Base-by-base conservation (phyloP, 768 basidiomycete genomes). In the Russula earlei region DNA sequence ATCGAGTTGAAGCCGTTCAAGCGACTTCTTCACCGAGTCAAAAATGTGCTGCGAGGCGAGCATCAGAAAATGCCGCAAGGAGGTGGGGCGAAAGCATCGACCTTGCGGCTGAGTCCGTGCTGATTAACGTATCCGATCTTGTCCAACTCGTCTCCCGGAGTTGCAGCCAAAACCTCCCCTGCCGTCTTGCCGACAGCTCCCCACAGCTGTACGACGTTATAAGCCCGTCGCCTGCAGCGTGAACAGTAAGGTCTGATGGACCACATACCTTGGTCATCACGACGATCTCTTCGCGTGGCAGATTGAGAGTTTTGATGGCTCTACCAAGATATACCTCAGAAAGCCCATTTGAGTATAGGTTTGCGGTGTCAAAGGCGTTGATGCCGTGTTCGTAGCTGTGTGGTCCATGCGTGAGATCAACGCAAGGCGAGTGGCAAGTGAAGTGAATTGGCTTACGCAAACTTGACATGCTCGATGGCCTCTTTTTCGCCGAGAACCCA, bases 1-100 rank as follows among this genome's bases (percentile, higher is more conserved):
- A 49, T 90, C 87, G 25, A 87, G 67, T 44, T 87, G 83, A 2
- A 91, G 74, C 17, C 87, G 76, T 64, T 84, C 68, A 56, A 90
- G 67, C 43, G 80, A 80, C 15, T 71, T 69, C 63, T 83, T 81
- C 34, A 85, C 78, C 0, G 80, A 71, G 33, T 83, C 84, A 61
- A 91, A 90, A 37, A 90, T 87, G 62, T 83, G 80, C 81, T 88
- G 44, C 2, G 14, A 22, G 5, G 14, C 44, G 34, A 31, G 14
- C 22, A 5, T 56, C 48, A 59, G 1, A 34, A n/a, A 45, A 44
- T 17, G n/a, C 12, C 11, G 5, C 11, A 40, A 31, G 29, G n/a
- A n/a, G 29, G 29, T 19, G 29, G 5, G 7, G 12, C 19, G 6
- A 4, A 37, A 34, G 10, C 17, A 38, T 48, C 12, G 15, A 70